Evolutionary conservation across 352 stramenopile genomes (phyloP).

Genomic region (Pythium diclinum): DNA sequence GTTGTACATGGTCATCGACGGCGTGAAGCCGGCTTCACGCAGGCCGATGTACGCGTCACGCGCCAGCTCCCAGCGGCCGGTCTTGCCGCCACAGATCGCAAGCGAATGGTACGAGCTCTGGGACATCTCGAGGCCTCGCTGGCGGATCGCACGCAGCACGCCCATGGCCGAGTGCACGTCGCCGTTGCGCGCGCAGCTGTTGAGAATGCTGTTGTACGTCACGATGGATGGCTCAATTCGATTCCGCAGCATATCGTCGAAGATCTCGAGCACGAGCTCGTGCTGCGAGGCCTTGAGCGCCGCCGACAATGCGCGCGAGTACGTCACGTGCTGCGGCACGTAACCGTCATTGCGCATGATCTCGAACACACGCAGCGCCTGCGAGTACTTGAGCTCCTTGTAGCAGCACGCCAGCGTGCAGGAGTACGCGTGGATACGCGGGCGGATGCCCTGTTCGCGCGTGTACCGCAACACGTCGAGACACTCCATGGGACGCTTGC

Average conservation of each 20-base stretch:
- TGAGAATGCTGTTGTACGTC: slow-evolving; percentile 87
- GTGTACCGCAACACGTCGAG: slow-evolving; percentile 66
- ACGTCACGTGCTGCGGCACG: slow-evolving; percentile 73
- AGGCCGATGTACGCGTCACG: slow-evolving; percentile 57
- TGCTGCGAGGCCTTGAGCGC: slow-evolving; percentile 76
- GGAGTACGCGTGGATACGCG: slow-evolving; percentile 82
- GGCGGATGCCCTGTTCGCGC: slow-evolving; percentile 61
- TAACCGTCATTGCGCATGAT: slow-evolving; percentile 87
- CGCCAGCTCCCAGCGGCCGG: slow-evolving; percentile 64
- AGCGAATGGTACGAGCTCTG: slow-evolving; percentile 80
- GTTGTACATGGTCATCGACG: slow-evolving; percentile 74
- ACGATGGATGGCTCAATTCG: slow-evolving; percentile 67
- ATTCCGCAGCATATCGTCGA: slow-evolving; percentile 82
- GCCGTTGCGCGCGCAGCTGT: slow-evolving; percentile 69
- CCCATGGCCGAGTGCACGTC: slow-evolving; percentile 70
- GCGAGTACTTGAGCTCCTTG: slow-evolving; percentile 55
- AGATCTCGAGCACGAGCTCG: slow-evolving; percentile 86
- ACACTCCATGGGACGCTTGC: slow-evolving; percentile 44
- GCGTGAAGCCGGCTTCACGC: slow-evolving; percentile 45
- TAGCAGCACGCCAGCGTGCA: slow-evolving; percentile 78
- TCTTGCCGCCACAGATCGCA: slow-evolving; percentile 76
- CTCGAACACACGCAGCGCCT: slow-evolving; percentile 82
- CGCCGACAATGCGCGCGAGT: slow-evolving; percentile 78
- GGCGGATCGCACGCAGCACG: slow-evolving; percentile 60
- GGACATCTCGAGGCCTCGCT: slow-evolving; percentile 61